Base-by-base conservation (phyloP, 345 rosid genomes). In the Euphorbia peplus region DNA sequence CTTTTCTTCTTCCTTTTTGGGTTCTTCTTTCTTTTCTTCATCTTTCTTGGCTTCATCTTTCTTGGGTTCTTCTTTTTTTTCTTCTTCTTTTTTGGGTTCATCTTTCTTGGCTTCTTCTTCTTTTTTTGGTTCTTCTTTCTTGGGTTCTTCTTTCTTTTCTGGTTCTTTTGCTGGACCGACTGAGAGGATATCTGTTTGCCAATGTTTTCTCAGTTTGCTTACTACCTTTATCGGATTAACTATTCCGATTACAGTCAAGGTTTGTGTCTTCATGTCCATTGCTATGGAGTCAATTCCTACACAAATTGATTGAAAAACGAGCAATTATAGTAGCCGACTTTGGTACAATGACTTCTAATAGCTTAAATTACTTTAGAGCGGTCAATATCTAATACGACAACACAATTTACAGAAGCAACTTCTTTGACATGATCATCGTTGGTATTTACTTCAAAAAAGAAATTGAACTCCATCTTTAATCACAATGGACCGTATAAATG, bases 101-200 rank as follows among this genome's bases (percentile, higher is more conserved):
- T 85, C 88, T 15, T 81, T 67, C 70, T 81, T 77, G 0, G 72
- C 76, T 19, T 76, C 90, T 8, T 82, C 90, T 69, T 83, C 87
- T 44, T 87, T 86, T 81, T 84, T 80, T 1, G 88, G 82, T 26
- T 85, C 93, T 60, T 81, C 97, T 53, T 88, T 83, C 81, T 87
- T 87, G 7, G 86, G 81, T 65, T 80, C 90, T 74, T 80, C 85
- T 60, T 83, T 83, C 84, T 89, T 91, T 78, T 87, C 89, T 5
- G 93, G 93, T 78, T 87, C 96, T 42, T 87, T 87, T 2, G 93
- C 96, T 9, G 96, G 98, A 25, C 98, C 98, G 0, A 92, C 91
- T 1, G 82, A 70, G 51, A 88, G 59, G 5, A 92, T 87, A 12
- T 86, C 83, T 3, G 96, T 80, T 1, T 79, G 86, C 95, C 95